Percentiles rank a stretch among this genome's conserved stretches.
Evolutionary conservation across 2,329 filamentous ascomycete species (phyloP).

Genomic region (Alternaria angustiovoidea): DNA sequence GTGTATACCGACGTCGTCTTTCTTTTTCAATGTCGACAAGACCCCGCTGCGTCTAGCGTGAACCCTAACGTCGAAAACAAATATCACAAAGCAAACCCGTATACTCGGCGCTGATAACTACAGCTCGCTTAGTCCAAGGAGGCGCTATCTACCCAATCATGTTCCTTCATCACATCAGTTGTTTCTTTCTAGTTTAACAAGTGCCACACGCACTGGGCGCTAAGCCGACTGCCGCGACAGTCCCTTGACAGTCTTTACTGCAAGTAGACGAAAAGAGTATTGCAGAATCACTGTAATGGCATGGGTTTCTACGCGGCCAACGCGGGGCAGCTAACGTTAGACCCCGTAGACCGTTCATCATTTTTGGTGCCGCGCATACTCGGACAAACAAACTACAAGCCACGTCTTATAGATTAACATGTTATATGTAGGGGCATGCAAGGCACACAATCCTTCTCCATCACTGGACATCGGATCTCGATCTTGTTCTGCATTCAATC

Average conservation of each 20-base stretch:
- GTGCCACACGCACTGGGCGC: not conserved
- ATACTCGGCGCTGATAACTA: not conserved
- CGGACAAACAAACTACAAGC: conserved; percentile 4
- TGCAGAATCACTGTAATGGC: not conserved
- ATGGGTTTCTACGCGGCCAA: not conserved
- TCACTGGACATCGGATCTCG: not conserved
- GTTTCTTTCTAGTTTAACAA: not conserved
- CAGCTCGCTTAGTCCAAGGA: not conserved
- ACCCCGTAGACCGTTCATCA: conserved; percentile 1
- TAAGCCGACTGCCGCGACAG: not conserved
- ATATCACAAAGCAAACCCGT: not conserved
- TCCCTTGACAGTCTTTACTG: not conserved
- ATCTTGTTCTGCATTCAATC: not conserved
- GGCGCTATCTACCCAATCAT: not conserved
- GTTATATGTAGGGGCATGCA: conserved; percentile 3
- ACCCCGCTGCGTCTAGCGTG: not conserved
- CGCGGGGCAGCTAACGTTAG: conserved; percentile 1
- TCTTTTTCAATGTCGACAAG: not conserved
- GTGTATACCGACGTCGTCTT: not conserved
- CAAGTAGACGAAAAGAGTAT: not conserved
- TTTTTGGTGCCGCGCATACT: not conserved
- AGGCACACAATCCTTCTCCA: not conserved
- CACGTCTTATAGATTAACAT: not conserved
- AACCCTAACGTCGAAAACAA: not conserved
- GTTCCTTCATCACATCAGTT: not conserved